Conservation (phyloP, 2,329 filamentous ascomycete species). For the Thelonectria rubi region DNA sequence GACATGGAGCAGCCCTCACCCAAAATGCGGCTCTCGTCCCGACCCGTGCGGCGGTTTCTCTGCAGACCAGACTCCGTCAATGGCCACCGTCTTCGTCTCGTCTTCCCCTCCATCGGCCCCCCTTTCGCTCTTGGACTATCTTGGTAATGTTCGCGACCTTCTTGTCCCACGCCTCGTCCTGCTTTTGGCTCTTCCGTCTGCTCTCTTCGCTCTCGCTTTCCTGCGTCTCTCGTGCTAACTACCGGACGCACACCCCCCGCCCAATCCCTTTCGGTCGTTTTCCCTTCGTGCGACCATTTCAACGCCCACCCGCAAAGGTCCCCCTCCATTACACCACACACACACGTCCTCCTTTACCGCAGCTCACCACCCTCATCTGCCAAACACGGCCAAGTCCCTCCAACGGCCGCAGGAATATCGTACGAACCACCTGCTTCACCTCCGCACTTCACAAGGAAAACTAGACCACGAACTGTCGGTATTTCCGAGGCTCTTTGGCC, state of each 20-base stretch:
- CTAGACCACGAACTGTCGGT: not conserved
- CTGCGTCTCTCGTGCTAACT: not conserved
- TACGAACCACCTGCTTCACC: constrained; percentile 18
- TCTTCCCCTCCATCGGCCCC: constrained; percentile 5
- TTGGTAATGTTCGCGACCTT: constrained; percentile 19
- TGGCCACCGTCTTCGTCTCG: not conserved
- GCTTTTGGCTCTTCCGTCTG: not conserved
- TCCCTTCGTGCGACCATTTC: not conserved
- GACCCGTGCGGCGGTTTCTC: constrained; percentile 9
- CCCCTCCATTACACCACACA: not conserved
- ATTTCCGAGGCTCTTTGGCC: constrained; percentile 19
- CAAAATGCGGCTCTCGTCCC: not conserved
- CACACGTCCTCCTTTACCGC: constrained; percentile 3
- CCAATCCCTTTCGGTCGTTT: constrained; percentile 18
- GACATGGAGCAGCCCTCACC: not conserved
- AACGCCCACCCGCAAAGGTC: not conserved
- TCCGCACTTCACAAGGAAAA: constrained; percentile 26
- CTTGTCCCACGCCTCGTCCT: constrained; percentile 1
- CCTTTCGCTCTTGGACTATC: constrained; percentile 6
- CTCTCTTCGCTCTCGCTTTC: not conserved
- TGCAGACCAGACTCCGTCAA: not conserved
- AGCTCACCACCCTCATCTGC: constrained; percentile 14
- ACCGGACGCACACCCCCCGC: constrained; percentile 18
- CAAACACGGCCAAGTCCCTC: constrained; percentile 11
- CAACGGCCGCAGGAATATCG: constrained; percentile 1